Evolutionary conservation across 2,329 filamentous ascomycete species (phyloP).

Genomic region (Sporothrix sp.): DNA sequence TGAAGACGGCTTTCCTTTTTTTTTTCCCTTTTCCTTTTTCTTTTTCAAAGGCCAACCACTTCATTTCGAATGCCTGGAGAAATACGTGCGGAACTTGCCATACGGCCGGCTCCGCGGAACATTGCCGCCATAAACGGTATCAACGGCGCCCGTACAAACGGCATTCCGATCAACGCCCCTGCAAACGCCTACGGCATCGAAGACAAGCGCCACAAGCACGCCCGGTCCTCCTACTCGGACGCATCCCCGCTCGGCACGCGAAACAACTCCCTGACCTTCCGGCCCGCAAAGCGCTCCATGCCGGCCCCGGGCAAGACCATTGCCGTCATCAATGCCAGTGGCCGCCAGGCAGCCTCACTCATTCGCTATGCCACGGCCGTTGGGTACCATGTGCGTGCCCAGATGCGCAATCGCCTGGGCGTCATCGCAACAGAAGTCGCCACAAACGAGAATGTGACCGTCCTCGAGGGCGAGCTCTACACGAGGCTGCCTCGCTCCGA

Average conservation of each 20-base stretch:
- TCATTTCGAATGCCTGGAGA: constrained; percentile 16
- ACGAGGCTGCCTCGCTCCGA: constrained; percentile 42
- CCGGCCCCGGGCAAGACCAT: constrained; percentile 64
- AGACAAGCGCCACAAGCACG: constrained; percentile 46
- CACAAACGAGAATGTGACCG: constrained; percentile 62
- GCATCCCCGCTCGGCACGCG: constrained; percentile 45
- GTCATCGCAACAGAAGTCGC: constrained; percentile 82
- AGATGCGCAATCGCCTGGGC: constrained; percentile 78
- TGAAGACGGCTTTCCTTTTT: background rate
- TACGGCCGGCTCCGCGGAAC: constrained; percentile 19
- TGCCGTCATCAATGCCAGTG: constrained; percentile 90
- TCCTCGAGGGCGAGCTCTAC: constrained; percentile 56
- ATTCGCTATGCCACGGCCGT: constrained; percentile 90
- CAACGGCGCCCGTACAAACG: constrained; percentile 6
- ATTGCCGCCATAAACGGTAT: constrained; percentile 1
- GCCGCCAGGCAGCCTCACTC: constrained; percentile 89
- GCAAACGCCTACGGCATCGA: constrained; percentile 12
- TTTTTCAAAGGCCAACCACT: background rate
- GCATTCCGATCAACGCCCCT: constrained; percentile 7
- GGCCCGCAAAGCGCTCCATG: constrained; percentile 49
- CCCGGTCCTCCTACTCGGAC: constrained; percentile 52
- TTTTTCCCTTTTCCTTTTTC: background rate
- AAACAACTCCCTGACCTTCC: constrained; percentile 53
- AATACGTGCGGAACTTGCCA: constrained; percentile 20
- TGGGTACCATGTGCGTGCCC: constrained; percentile 85